Evolutionary conservation across 441 rosid species (phyloP).

Genomic region (Theobroma grandiflorum): DNA sequence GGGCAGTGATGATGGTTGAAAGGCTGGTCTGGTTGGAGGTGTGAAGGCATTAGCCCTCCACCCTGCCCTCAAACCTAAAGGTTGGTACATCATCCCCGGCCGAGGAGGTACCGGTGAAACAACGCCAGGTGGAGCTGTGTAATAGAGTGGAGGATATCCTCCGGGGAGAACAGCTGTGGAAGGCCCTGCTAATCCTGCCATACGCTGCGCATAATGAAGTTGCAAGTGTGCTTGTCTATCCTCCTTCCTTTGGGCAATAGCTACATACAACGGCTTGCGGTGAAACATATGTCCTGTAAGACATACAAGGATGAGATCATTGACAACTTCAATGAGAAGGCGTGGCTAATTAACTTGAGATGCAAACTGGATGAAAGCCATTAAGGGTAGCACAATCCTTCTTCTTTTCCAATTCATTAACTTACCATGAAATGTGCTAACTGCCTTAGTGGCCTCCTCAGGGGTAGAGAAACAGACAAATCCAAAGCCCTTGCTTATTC

Average conservation of each 20-base stretch:
- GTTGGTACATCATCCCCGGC: constrained; percentile 63
- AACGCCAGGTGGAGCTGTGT: constrained; percentile 55
- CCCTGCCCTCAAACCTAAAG: constrained; percentile 63
- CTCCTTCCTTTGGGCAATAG: constrained; percentile 63
- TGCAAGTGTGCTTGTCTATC: constrained; percentile 56
- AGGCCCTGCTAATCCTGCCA: constrained; percentile 47
- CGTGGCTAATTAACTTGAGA: background rate
- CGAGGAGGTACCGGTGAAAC: constrained; percentile 57
- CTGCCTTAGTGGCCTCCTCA: constrained; percentile 51
- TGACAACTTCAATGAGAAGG: constrained; percentile 20
- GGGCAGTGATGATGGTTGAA: constrained; percentile 55
- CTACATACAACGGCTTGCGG: constrained; percentile 58
- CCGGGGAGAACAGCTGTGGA: constrained; percentile 55
- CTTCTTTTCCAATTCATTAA: background rate
- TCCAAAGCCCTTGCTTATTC: constrained; percentile 57
- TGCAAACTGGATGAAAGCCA: background rate
- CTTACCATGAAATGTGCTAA: constrained; percentile 49
- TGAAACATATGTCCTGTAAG: constrained; percentile 53
- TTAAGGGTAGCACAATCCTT: background rate
- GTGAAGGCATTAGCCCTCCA: constrained; percentile 63
- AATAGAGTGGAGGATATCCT: constrained; percentile 67
- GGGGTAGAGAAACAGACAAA: constrained; percentile 60
- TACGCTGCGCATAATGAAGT: constrained; percentile 44
- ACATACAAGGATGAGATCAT: constrained; percentile 14
- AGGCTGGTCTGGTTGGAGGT: constrained; percentile 56